These are phyloP conservation scores for Candida qinlingensis DNA, from an alignment of 805 yeast species.

Conservation along the genomic window DNA sequence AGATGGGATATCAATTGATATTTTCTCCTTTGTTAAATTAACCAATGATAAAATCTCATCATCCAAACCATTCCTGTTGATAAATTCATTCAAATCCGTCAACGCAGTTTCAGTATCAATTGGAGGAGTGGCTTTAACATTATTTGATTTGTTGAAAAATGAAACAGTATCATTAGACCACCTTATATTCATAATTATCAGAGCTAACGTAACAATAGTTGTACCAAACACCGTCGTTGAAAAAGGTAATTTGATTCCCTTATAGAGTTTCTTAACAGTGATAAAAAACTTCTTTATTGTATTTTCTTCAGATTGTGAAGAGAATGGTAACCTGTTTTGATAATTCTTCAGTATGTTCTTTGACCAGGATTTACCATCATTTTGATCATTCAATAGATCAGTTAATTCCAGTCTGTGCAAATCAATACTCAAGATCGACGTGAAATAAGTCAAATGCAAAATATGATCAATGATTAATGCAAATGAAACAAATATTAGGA, in stretches of 20 bases:
- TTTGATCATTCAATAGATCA: slow-evolving; percentile 36
- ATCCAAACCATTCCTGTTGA: slow-evolving; percentile 18
- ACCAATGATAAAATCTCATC: slow-evolving; percentile 13
- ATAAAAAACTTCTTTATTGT: not conserved
- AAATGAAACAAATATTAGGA: slow-evolving; percentile 40
- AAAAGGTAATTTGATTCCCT: slow-evolving; percentile 34
- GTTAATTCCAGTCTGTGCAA: slow-evolving; percentile 55
- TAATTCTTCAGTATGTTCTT: not conserved
- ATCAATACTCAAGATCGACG: slow-evolving; percentile 65
- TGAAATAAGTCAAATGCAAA: slow-evolving; percentile 58
- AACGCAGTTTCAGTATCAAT: not conserved
- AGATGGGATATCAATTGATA: not conserved
- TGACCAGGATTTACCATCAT: slow-evolving; percentile 7
- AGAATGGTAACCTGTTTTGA: not conserved
- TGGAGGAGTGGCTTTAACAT: not conserved
- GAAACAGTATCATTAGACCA: slow-evolving; percentile 28
- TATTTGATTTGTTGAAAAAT: not conserved
- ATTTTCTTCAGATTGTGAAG: not conserved
- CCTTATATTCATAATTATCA: slow-evolving; percentile 28
- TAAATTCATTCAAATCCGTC: slow-evolving; percentile 8
- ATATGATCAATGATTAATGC: slow-evolving; percentile 54
- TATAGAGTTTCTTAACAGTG: slow-evolving; percentile 5
- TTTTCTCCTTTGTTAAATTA: not conserved
- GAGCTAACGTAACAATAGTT: slow-evolving; percentile 20
- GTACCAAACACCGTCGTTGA: slow-evolving; percentile 30